These are phyloP conservation scores for Rhodomyrtus tomentosa DNA, from an alignment of 345 rosid genomes.

Conservation along the genomic window DNA sequence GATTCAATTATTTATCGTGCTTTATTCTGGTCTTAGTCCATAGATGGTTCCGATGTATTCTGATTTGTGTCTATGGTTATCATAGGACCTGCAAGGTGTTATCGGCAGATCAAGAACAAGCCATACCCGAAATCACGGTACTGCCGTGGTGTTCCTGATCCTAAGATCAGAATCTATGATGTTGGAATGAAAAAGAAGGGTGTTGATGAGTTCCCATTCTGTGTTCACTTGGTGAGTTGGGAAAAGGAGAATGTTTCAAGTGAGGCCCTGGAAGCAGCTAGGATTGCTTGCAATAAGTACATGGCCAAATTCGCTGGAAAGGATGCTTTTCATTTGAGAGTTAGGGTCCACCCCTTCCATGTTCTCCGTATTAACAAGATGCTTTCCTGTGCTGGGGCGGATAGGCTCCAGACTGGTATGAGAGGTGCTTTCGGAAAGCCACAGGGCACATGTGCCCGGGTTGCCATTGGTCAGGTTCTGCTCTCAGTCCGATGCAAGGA, in stretches of 20 bases:
- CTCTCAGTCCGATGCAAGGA: conserved; percentile 51
- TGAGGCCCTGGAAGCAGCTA: conserved; percentile 48
- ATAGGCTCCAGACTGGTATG: conserved; percentile 56
- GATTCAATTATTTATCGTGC: background rate
- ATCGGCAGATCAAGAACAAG: conserved; percentile 43
- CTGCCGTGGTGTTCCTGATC: conserved; percentile 51
- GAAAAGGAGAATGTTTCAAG: conserved; percentile 51
- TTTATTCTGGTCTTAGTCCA: background rate
- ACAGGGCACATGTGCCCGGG: conserved; percentile 41
- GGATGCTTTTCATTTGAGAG: conserved; percentile 54
- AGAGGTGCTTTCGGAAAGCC: conserved; percentile 56
- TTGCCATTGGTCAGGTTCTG: conserved; percentile 39
- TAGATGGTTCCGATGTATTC: background rate
- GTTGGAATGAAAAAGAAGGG: conserved; percentile 59
- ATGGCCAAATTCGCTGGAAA: conserved; percentile 45
- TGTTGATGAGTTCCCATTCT: conserved; percentile 48
- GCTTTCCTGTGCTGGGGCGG: conserved; percentile 61
- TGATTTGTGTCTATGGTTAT: background rate
- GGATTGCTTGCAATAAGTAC: conserved; percentile 51
- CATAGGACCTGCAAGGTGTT: conserved; percentile 22
- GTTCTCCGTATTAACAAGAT: conserved; percentile 49
- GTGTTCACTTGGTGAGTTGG: conserved; percentile 49
- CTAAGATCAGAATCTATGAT: conserved; percentile 50
- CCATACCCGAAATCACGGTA: conserved; percentile 45
- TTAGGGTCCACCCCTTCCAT: conserved; percentile 52